Percentiles rank a stretch among this genome's conserved stretches.
Conservation (phyloP, 306 rosid species). For the Pyrus bretschneideri region DNA sequence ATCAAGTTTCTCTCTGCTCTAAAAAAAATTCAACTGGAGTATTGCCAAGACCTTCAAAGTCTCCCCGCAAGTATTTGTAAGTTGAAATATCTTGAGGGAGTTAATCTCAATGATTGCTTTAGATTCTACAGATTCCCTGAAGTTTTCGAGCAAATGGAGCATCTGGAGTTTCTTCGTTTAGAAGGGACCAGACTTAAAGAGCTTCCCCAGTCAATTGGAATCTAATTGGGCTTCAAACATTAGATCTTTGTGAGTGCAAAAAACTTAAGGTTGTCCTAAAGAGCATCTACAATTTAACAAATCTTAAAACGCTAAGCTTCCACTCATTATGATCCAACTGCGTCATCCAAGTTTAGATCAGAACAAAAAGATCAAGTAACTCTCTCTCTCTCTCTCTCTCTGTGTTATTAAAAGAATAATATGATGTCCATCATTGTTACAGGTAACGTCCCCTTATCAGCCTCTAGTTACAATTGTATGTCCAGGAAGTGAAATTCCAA, state of each 20-base stretch:
- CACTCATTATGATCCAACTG: background rate
- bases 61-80: background rate
- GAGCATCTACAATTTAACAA: background rate
- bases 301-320: background rate
- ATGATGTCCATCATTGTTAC: background rate
- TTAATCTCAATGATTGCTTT: background rate
- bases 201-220: background rate
- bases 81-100: background rate
- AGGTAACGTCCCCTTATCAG: background rate
- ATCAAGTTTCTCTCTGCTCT: background rate
- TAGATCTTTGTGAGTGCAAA: background rate
- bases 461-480: background rate
- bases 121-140: background rate
- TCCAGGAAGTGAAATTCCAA: slow-evolving; percentile 14
- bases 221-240: background rate
- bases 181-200: background rate
- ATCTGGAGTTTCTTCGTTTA: background rate
- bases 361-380: no score
- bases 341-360: background rate
- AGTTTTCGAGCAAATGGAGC: background rate
- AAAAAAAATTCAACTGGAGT: background rate
- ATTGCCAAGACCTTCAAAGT: background rate
- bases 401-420: background rate
- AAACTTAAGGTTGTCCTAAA: background rate
- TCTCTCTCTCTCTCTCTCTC: no score